Evolutionary conservation across 352 stramenopile species (phyloP).

Genomic region (Globisporangium paroecandrum): DNA sequence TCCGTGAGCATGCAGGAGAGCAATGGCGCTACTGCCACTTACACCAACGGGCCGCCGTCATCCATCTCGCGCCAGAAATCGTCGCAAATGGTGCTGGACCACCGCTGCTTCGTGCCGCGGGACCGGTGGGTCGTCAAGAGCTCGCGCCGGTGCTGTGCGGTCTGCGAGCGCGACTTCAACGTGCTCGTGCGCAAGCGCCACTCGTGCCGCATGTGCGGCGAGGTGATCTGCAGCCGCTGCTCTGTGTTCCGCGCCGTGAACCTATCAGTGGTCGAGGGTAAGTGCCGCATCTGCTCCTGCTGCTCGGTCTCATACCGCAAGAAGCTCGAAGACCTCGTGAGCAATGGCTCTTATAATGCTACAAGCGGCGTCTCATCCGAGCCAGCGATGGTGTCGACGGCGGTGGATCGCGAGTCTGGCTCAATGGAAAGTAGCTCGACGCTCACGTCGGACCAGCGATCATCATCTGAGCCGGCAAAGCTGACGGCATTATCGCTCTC

Average conservation of each 20-base stretch:
- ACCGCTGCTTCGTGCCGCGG: constrained; percentile 52
- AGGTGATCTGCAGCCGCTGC: constrained; percentile 75
- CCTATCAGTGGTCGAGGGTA: constrained; percentile 54
- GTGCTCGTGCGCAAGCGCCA: constrained; percentile 62
- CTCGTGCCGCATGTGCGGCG: constrained; percentile 78
- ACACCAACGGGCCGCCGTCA: constrained; percentile 15
- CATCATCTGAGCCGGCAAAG: background rate
- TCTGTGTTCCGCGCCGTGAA: constrained; percentile 68
- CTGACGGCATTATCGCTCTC: constrained; percentile 10
- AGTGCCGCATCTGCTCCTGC: constrained; percentile 68
- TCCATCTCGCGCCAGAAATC: constrained; percentile 9
- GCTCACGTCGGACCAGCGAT: background rate
- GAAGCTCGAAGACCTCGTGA: constrained; percentile 21
- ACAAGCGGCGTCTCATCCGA: background rate
- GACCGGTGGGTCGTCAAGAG: constrained; percentile 57
- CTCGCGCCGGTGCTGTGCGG: constrained; percentile 45
- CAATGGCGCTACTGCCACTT: constrained; percentile 16
- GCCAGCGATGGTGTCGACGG: background rate
- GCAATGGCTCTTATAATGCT: background rate
- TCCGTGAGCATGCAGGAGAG: constrained; percentile 11
- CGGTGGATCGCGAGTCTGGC: background rate
- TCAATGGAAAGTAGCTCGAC: background rate
- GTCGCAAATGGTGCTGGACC: constrained; percentile 48
- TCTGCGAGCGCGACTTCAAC: constrained; percentile 71
- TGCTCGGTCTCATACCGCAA: constrained; percentile 69